These are phyloP conservation scores for Punica granatum DNA, from an alignment of 345 rosid genomes.

Conservation along the genomic window DNA sequence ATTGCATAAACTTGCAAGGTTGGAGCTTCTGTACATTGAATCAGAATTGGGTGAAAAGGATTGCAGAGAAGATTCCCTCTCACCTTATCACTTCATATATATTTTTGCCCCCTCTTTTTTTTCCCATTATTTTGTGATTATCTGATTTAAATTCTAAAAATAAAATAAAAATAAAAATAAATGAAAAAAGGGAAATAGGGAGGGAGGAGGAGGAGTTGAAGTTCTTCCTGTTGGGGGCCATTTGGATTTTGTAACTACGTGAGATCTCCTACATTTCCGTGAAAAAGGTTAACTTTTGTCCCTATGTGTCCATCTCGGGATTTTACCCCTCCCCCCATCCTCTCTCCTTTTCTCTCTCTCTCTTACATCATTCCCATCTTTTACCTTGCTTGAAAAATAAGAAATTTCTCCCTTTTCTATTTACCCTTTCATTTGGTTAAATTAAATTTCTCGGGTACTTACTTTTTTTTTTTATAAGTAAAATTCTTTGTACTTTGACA, in stretches of 20 bases:
- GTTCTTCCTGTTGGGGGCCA: slow-evolving; percentile 24
- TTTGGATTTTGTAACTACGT: slow-evolving; percentile 13
- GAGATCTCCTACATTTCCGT: slow-evolving; percentile 47
- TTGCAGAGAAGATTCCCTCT: slow-evolving; percentile 28
- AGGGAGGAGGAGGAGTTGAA: background rate
- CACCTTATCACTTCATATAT: slow-evolving; percentile 6
- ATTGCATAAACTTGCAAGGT: background rate
- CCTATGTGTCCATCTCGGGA: slow-evolving; percentile 31
- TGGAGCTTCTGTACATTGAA: slow-evolving; percentile 6
- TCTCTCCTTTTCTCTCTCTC: background rate
- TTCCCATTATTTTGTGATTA: background rate
- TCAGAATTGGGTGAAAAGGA: slow-evolving; percentile 10
- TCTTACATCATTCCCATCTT: background rate
- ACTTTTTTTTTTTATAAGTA: no score
- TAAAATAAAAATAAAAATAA: slow-evolving; percentile 25
- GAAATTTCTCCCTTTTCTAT: no score
- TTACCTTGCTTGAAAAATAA: no score
- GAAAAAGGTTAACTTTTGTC: slow-evolving; percentile 37
- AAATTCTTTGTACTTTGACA: no score
- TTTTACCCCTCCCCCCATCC: slow-evolving; percentile 8
- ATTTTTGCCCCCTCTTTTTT: slow-evolving; percentile 6
- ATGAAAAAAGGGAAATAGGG: background rate
- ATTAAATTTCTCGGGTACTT: no score
- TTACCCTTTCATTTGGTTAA: no score
- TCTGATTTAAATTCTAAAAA: no score